Base-by-base conservation (phyloP, 2,329 filamentous ascomycete genomes). In the Elsinoe ampelina region DNA sequence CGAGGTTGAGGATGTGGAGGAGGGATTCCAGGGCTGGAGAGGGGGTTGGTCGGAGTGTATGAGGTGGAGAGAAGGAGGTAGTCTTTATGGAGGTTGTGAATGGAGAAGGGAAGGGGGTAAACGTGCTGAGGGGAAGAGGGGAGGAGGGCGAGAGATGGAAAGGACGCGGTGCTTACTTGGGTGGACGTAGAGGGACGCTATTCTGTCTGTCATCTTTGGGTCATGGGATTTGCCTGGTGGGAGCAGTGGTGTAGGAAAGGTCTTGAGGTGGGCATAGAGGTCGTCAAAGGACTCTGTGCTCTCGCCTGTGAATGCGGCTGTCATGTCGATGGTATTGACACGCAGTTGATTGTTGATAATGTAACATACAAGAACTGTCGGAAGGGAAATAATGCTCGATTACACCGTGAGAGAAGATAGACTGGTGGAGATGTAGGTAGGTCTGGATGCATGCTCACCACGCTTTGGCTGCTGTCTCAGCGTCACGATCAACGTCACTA, bases 1-100 rank as follows among this genome's bases (percentile, higher is more conserved):
- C 77, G 59, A 68, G 66, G 63, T 80, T 80, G 30, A 79, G 66
- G 55, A 80, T 69, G 63, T 80, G 78, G 3, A 80, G 69, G 0
- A 74, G 66, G 8, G 75, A 68, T 69, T 80, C 77, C 36, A 80
- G 66, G 12, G 73, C 71, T 52, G 32, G 30, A 26, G 11, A 19
- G 13, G 13, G 36, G 6, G n/a, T n/a, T n/a, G n/a, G n/a, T n/a
- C n/a, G n/a, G n/a, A n/a, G n/a, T n/a, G n/a, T n/a, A n/a, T n/a
- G n/a, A n/a, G 54, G 58, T 43, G 57, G 10, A 62, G 58, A 50
- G 59, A 22, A 13, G 19, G 22, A 39, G 35, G 15, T 36, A 36
- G 13, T 41, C 20, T 12, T 45, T 17, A 15, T 20, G 41, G 13
- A 30, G 54, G 22, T 8, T 7, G 26, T 30, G 5, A 30, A 30